Percentiles rank a stretch among this genome's conserved stretches.
These are phyloP conservation scores for Lactarius hengduanensis DNA, from an alignment of 768 basidiomycete species.

Conservation along the genomic window DNA sequence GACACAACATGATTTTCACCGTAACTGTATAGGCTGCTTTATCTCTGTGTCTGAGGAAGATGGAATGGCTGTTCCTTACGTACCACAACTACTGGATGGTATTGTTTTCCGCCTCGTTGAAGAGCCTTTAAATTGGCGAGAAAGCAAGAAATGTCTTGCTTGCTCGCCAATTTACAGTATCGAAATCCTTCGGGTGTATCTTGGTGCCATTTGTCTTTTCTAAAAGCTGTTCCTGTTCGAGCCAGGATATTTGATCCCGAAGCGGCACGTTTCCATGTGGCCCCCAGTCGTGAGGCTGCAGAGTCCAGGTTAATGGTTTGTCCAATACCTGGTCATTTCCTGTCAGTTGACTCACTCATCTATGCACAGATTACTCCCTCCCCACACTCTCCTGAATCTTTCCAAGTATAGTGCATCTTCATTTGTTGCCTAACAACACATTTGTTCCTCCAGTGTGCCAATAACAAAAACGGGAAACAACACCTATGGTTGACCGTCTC, in stretches of 20 bases:
- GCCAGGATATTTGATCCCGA: background rate
- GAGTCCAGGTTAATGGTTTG: background rate
- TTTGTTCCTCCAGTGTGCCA: background rate
- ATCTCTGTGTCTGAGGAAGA: background rate
- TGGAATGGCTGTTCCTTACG: conserved; percentile 5
- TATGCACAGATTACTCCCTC: background rate
- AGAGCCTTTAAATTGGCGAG: background rate
- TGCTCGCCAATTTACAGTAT: background rate
- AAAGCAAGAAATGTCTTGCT: background rate
- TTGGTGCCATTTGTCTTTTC: background rate
- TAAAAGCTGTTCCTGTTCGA: background rate
- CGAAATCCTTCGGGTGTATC: background rate
- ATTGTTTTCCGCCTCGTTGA: background rate
- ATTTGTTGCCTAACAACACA: background rate
- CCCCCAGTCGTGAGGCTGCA: too few species aligned
- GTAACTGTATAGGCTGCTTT: too few species aligned
- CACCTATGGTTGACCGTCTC: background rate
- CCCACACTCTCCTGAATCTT: background rate
- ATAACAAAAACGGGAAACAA: background rate
- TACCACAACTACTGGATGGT: background rate
- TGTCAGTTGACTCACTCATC: background rate
- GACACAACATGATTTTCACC: background rate
- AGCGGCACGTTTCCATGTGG: too few species aligned
- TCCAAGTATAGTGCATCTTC: background rate
- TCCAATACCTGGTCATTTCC: background rate